Evolutionary conservation across 2,329 filamentous ascomycete species (phyloP), one percentile per base, ranked within the genome.

Genomic region (Clonostachys rhizophaga): DNA sequence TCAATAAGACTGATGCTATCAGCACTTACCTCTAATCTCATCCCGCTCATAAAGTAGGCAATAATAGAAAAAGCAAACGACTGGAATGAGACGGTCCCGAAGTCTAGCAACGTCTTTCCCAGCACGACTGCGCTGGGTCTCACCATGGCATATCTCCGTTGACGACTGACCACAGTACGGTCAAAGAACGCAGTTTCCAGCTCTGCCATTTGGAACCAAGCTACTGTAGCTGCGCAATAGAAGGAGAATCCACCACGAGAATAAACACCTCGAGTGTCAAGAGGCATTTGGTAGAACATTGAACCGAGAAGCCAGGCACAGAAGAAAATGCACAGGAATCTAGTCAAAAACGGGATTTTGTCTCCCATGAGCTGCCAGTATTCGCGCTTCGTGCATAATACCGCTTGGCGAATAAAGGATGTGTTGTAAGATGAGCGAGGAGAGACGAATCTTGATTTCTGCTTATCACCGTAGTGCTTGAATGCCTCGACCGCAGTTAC

Each of bases 321-420:
- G 53, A 83, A 55, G 40, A 81, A 54, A 39, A 83, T 71, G 13
- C 40, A 43, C 11, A 40, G 3, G 14, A 36, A 75, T 52, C 90
- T 91, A 43, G 86, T 90, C 60, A 81, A 82, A 4, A 91, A 71
- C 1, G 85, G 85, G 1, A 80, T 81, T 50, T 75, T 82, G 63
- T 91, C 86, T 42, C 87, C 87, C 65, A 79, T 77, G 2, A 88
- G 75, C 8, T 91, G 75, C 83, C 86, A 89, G 53, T 88, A 83
- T 62, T 91, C 86, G 40, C 87, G 78, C 53, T 81, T 72, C 1
- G 84, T 84, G 68, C 83, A 68, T 13, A 81, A 79, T 24, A 76
- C 58, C 3, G 90, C 83, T 65, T 91, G 88, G 6, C 79, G 76
- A 33, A 75, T 65, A 57, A 90, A 85, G 9, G 82, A 87, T 42